These are phyloP conservation scores for Geranium brycei DNA, from an alignment of 345 rosid genomes.

Conservation along the genomic window DNA sequence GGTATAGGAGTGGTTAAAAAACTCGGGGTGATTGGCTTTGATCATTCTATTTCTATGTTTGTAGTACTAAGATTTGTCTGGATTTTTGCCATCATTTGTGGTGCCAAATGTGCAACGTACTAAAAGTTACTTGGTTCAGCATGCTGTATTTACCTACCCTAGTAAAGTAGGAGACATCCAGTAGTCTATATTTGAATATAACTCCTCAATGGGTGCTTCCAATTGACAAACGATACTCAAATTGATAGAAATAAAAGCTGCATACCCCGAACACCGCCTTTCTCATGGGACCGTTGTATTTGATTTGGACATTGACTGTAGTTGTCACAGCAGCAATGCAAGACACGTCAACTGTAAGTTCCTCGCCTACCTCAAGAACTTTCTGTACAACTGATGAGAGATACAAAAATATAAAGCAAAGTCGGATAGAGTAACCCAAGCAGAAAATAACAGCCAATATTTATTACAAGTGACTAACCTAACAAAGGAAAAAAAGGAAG, in stretches of 20 bases:
- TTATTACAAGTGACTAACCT: neutral
- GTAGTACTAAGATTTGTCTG: neutral
- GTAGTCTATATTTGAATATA: too few relatives aligned
- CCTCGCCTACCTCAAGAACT: slow-evolving; percentile 85
- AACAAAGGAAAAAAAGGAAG: neutral
- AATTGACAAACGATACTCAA: neutral
- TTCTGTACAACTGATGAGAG: slow-evolving; percentile 73
- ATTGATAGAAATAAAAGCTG: slow-evolving; percentile 1
- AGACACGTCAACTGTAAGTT: slow-evolving; percentile 63
- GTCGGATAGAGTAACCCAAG: too few relatives aligned
- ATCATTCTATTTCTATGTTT: too few relatives aligned
- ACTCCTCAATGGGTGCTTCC: neutral
- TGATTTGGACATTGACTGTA: slow-evolving; percentile 66
- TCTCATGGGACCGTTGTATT: slow-evolving; percentile 69
- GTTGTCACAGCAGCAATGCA: slow-evolving; percentile 78
- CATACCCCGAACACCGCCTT: slow-evolving; percentile 86
- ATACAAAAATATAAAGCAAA: slow-evolving; percentile 1
- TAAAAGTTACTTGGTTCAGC: neutral
- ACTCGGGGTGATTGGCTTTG: too few relatives aligned
- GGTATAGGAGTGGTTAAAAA: neutral
- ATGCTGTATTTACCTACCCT: too few relatives aligned
- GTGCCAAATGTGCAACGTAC: neutral
- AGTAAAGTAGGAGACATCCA: too few relatives aligned
- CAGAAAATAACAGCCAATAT: too few relatives aligned
- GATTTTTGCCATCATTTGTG: too few relatives aligned